Percentiles rank a stretch among this genome's conserved stretches.
phyloP scores from a whole-genome alignment of 2,329 filamentous ascomycete genomes.

The Penicillium sp. region DNA sequence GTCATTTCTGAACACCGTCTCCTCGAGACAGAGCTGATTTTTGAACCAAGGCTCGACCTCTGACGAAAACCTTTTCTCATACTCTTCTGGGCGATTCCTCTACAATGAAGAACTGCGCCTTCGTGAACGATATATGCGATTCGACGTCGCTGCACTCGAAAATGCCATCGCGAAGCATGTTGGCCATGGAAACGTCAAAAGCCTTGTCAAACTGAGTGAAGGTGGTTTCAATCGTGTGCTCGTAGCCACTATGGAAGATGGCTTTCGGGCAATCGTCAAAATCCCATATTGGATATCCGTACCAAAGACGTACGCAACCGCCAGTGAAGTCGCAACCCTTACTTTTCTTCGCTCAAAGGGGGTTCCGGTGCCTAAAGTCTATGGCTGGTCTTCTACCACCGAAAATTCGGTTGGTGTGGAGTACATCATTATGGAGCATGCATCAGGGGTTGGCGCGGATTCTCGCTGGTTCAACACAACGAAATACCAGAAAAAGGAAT shows the following conservation, averaged over 20 bases:
- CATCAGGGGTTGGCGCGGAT: slow-evolving; percentile 15
- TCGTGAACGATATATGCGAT: neutral
- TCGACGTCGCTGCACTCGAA: neutral
- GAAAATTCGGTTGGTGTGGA: slow-evolving; percentile 25
- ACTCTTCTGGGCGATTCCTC: slow-evolving; percentile 5
- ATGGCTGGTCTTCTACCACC: slow-evolving; percentile 18
- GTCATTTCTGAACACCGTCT: neutral
- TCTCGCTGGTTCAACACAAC: slow-evolving; percentile 19
- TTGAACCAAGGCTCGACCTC: neutral
- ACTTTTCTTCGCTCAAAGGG: slow-evolving; percentile 27
- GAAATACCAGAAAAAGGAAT: slow-evolving; percentile 12
- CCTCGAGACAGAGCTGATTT: neutral
- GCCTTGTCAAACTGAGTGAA: slow-evolving; percentile 24
- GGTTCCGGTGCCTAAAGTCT: slow-evolving; percentile 18
- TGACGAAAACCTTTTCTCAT: neutral
- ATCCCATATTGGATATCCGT: slow-evolving; percentile 26
- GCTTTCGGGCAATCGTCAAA: slow-evolving; percentile 19
- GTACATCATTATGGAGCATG: slow-evolving; percentile 19
- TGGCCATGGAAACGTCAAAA: neutral
- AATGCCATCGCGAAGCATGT: neutral
- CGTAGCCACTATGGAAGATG: slow-evolving; percentile 19
- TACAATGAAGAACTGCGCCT: slow-evolving; percentile 2
- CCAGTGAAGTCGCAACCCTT: slow-evolving; percentile 39
- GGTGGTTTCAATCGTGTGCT: slow-evolving; percentile 28
- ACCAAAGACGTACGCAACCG: slow-evolving; percentile 25